Conservation (phyloP, 805 yeast genomes). For the Candida bentonensis region DNA sequence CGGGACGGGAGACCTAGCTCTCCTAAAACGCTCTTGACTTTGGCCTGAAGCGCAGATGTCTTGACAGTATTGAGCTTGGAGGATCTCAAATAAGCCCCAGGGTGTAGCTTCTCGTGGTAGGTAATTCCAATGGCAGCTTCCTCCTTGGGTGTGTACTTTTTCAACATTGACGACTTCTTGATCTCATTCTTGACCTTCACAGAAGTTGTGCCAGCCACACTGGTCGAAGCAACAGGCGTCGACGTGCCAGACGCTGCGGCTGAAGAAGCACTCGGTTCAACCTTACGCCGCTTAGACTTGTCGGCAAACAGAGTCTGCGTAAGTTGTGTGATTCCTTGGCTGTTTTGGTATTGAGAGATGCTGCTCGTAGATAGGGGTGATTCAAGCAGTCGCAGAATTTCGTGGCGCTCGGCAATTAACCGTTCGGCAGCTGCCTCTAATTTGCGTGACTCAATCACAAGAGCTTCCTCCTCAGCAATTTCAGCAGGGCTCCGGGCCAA, state of each 20-base stretch:
- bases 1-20: conserved; percentile 70
- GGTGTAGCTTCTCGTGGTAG: conserved; percentile 41
- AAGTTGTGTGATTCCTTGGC: conserved; percentile 80
- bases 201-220: conserved; percentile 6
- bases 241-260: conserved; percentile 15
- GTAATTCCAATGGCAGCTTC: conserved; percentile 74
- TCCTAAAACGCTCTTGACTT: conserved; percentile 45
- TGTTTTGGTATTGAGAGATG: conserved; percentile 61
- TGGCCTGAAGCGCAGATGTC: conserved; percentile 50
- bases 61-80: conserved; percentile 64
- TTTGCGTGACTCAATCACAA: conserved; percentile 82
- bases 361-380: conserved; percentile 64
- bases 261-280: conserved; percentile 9
- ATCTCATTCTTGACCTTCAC: conserved; percentile 8
- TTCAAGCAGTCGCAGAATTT: conserved; percentile 63
- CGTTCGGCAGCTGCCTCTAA: conserved; percentile 87
- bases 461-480: conserved; percentile 92
- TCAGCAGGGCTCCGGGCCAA: conserved; percentile 86
- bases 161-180: conserved; percentile 23
- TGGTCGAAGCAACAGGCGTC: not conserved
- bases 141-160: conserved; percentile 56
- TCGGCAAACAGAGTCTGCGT: conserved; percentile 67
- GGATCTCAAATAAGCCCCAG: conserved; percentile 78
- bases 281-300: conserved; percentile 33
- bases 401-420: conserved; percentile 70